Evolutionary conservation across 2,329 filamentous ascomycete genomes (phyloP), one percentile per base, ranked within the genome.

Genomic region (Ophiostoma sp.): DNA sequence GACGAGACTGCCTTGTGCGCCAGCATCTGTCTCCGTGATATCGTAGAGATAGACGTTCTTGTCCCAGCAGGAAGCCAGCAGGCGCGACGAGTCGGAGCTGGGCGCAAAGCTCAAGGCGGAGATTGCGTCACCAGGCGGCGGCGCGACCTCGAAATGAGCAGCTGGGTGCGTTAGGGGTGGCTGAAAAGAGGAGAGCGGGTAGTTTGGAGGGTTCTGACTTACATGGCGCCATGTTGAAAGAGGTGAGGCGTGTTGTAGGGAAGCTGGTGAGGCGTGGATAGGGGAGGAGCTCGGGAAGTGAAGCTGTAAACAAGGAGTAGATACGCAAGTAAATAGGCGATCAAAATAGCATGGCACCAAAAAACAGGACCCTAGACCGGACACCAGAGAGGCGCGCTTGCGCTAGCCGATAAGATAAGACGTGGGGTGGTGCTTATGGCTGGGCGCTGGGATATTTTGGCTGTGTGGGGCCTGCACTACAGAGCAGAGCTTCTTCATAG

Each of bases 61-160:
- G 79, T 98, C 94, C 95, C 95, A 99, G 68, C 93, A 97, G 11
- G 93, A 90, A 74, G 94, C 93, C n/a, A 96, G 86, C 49, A 99
- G 84, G 73, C 88, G 89, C 67, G 84, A 87, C 3, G 89, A 84
- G n/a, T 88, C 87, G 70, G 88, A 87, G 70, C 84, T 81, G 47
- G 92, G 91, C 72, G 93, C 92, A 83, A 96, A 99, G 75, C 87
- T 87, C 75, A 98, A 82, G 38, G 92, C 84, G 64, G 94, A 96
- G 74, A 98, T 90, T 74, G 90, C 91, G 79, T 99, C 95, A 73
- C 85, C 85, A 11, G 95, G 95, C 64, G 93, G 89, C 74, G 92
- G 87, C 70, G 88, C 84, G 75, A 97, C 85, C 79, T 95, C 90
- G 80, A 91, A 93, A 66, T 73, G 72, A 40, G 69, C 67, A 45